Base-by-base conservation (phyloP, 805 yeast genomes). In the Wickerhamiella domercqiae region DNA sequence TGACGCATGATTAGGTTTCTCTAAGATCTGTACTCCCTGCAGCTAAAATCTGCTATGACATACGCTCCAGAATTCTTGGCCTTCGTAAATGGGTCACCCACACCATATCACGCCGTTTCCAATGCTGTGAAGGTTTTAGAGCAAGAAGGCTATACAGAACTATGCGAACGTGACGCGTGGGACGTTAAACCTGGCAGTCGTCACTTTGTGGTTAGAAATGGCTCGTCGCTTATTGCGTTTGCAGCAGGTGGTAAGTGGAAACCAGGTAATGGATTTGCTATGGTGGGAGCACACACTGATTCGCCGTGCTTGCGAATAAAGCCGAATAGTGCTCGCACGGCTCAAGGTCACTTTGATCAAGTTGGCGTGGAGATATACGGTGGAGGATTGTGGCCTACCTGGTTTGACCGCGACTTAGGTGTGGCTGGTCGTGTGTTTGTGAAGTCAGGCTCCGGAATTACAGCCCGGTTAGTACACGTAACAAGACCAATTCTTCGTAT, bases 271-370 rank as follows among this genome's bases (percentile, higher is more conserved):
- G 87, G 94, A 7, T 66, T 84, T 43, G 73, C 96, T 4, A 75
- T 90, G 37, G 78, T 86, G 25, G 98, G 97, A 14, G 94, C 95
- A 1, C 98, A 87, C 58, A 86, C 96, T 0, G 98, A 87, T 57
- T 80, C 94, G 3, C 97, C 97, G 7, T 74, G 82, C 22, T 64
- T 87, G 46, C 70, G 93, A n/a, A 71, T 87, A 47, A 90, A 87
- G 60, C 98, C 98, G 9, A 64, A 78, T 21, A 79, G 94, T 18
- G 73, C 75, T 52, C 71, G 70, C 47, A 56, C 62, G 7, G 61
- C 66, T 5, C 42, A 80, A 49, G 93, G 93, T 1, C 87, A 74
- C 51, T 67, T 73, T 39, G 36, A 37, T 19, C 94, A 86, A 56
- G 73, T 90, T 15, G 97, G 94, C 28, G 93, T 90, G 7, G 97